These are phyloP conservation scores for Sporisorium reilianum DNA, from an alignment of 1,284 basidiomycete species.

Conservation along the genomic window DNA sequence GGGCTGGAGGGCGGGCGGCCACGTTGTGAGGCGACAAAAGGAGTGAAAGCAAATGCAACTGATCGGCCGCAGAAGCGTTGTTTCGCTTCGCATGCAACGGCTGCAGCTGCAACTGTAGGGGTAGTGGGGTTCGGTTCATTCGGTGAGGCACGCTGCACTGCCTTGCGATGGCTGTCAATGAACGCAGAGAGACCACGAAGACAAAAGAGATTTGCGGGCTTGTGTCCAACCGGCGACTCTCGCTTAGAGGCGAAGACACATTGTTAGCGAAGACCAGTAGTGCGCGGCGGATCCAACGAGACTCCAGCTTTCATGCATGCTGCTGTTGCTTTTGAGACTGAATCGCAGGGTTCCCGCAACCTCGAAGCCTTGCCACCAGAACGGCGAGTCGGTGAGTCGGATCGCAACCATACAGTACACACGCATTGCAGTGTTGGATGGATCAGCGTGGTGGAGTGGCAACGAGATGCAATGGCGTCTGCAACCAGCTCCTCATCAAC, in stretches of 20 bases:
- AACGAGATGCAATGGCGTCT: neutral
- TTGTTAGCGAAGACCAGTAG: neutral
- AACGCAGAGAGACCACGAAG: neutral
- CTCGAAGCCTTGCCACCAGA: neutral
- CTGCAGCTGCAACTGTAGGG: neutral
- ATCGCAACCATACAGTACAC: neutral
- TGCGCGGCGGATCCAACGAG: neutral
- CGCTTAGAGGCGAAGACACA: neutral
- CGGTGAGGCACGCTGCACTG: neutral
- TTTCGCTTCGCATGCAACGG: too few relatives aligned
- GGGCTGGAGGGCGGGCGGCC: neutral
- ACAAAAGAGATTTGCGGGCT: conserved; percentile 2
- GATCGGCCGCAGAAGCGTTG: neutral
- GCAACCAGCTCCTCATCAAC: neutral
- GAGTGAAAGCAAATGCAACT: neutral
- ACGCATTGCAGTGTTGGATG: neutral
- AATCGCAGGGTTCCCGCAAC: too few relatives aligned
- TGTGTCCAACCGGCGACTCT: conserved; percentile 6
- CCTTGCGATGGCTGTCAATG: neutral
- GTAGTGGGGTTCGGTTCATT: neutral
- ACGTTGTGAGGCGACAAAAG: neutral
- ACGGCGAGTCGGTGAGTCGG: neutral
- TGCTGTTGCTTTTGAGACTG: neutral
- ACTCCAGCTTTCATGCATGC: neutral
- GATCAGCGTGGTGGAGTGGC: neutral